Conservation (phyloP, 768 basidiomycete species). For the Panaeolus papilionaceus region DNA sequence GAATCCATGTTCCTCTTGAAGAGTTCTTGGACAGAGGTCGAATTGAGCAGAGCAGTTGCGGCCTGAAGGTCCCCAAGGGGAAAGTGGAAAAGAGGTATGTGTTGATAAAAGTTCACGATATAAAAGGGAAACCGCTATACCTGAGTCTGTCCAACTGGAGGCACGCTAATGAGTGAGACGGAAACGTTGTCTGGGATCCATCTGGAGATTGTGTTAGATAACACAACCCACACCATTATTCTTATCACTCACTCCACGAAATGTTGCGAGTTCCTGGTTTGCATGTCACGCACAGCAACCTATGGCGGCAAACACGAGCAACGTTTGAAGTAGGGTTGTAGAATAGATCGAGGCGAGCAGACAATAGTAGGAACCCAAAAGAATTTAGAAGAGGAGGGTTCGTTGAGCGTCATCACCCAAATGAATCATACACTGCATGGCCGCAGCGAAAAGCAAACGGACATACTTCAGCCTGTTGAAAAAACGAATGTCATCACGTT, state of each 20-base stretch:
- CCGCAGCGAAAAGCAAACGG: slow-evolving; percentile 25
- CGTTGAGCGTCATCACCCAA: slow-evolving; percentile 26
- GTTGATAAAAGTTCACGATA: slow-evolving; percentile 13
- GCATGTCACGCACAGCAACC: slow-evolving; percentile 76
- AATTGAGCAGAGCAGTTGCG: slow-evolving; percentile 76
- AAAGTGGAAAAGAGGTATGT: slow-evolving; percentile 17
- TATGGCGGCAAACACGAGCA: slow-evolving; percentile 35
- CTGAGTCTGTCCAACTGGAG: slow-evolving; percentile 80
- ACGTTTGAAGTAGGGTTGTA: background rate
- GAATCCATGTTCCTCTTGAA: slow-evolving; percentile 76
- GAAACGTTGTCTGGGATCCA: slow-evolving; percentile 95
- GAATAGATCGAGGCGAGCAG: background rate
- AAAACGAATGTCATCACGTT: slow-evolving; percentile 43
- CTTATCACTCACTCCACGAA: slow-evolving; percentile 76
- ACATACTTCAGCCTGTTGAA: slow-evolving; percentile 58
- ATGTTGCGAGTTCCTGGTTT: slow-evolving; percentile 71
- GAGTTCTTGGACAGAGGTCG: slow-evolving; percentile 85
- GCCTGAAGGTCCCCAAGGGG: slow-evolving; percentile 44
- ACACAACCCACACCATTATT: background rate
- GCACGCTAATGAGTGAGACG: slow-evolving; percentile 81
- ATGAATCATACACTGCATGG: slow-evolving; percentile 26
- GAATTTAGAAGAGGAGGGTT: slow-evolving; percentile 5
- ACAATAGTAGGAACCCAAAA: slow-evolving; percentile 1
- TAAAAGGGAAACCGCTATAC: slow-evolving; percentile 40
- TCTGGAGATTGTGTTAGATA: slow-evolving; percentile 39